A percentile compares a stretch with the other conserved stretches of the same genome.
phyloP scores from a whole-genome alignment of 768 basidiomycete species.

The Amanita polypyramis region DNA sequence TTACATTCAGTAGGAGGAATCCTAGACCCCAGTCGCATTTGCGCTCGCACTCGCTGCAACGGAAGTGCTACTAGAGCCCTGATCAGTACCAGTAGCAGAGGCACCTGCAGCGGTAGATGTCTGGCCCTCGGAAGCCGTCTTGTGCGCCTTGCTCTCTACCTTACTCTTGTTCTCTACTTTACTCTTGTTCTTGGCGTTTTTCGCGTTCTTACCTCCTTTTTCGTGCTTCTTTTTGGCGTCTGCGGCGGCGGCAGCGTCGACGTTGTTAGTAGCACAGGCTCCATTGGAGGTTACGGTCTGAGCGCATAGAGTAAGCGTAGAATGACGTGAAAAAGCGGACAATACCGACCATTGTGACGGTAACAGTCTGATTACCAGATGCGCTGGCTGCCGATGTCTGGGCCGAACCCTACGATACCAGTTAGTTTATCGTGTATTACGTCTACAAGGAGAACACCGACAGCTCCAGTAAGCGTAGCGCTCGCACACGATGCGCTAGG shows the following conservation, averaged over 20 bases:
- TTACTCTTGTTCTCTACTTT: neutral
- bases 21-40: too few relatives aligned
- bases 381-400: neutral
- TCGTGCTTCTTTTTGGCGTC: neutral
- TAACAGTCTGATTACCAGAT: neutral
- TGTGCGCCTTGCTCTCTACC: neutral
- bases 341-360: neutral
- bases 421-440: neutral
- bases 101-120: neutral
- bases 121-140: neutral
- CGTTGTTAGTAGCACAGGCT: neutral
- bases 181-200: neutral
- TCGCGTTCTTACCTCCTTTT: neutral
- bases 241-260: neutral
- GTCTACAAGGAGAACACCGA: neutral
- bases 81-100: too few relatives aligned
- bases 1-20: too few relatives aligned
- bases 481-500: neutral
- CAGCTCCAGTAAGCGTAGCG: neutral
- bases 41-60: too few relatives aligned
- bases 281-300: neutral
- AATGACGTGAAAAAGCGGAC: too few relatives aligned
- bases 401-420: neutral
- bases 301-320: neutral
- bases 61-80: neutral